Evolutionary conservation across 148 eudicot genomes (phyloP), one percentile per base, ranked within the genome.

Genomic region (Rhododendron ovatum): DNA sequence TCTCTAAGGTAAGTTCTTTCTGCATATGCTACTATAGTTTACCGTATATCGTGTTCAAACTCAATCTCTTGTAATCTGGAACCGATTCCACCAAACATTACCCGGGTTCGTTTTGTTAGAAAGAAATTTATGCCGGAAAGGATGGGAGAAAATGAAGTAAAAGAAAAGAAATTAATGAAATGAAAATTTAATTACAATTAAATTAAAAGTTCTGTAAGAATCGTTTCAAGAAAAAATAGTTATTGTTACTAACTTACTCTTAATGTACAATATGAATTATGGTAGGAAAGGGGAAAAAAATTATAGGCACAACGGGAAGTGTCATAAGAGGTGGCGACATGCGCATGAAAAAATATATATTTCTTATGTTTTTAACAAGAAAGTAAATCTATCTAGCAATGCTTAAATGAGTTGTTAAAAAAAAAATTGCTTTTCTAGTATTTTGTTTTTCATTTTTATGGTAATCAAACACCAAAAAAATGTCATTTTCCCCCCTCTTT

Each of bases 1-100:
- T 95, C 76, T 95, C 98, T 51, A 93, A 92, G 98, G 98, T 94
- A 79, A 37, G 86, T 83, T 57, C 33, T 82, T 41, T 41, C 45
- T 41, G 45, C 45, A 41, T 41, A 41, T 41, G 7, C 43, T 41
- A 41, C 43, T 41, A 41, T 41, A 41, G 43, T 41, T 41, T 41
- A 41, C 43, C 43, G 7, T 7, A 7, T 28, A 14, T 10, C 26
- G 43, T 26, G 35, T 69, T 28, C 11, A 20, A 2, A 41, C 43
- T 41, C 43, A 47, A 47, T 47, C 50, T 47, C 50, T 47, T 53
- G 59, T 53, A 2, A 53, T 53, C 20, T 17, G 61, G 61, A 55
- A 15, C 22, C 1, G 61, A 15, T 55, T 17, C 61, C 24, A 17
- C 61, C 61, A 55, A 55, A 17, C 22, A 55, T 55, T 55, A 4